Evolutionary conservation across 176 grass and related monocot genomes (phyloP), one percentile per base, ranked within the genome.

Genomic region (Puya raimondii): DNA sequence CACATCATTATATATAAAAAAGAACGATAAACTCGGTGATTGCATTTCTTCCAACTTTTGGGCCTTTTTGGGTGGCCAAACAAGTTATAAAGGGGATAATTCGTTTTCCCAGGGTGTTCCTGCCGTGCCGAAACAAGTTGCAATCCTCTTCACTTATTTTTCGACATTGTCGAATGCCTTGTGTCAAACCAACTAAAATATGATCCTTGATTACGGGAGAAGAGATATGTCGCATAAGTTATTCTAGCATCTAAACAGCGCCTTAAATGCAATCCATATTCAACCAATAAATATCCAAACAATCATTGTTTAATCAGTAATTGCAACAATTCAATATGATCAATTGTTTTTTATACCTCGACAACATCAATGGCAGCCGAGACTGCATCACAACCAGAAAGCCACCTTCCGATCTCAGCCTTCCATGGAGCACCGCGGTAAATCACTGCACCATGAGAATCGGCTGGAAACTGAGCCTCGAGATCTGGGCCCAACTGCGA

Each of bases 391-490:
- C 93, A 97, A 2, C 72, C 84, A 9, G 81, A 70, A 59, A 97
- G 84, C 93, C 89, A 97, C 56, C 86, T 81, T 18, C 93, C 89
- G 29, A 97, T 77, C 68, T 83, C 81, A 15, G 75, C 22, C 66
- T 87, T 87, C 93, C 93, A 97, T 26, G 93, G 89, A 2, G 89
- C 84, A 0, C 57, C 81, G 11, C 74, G 86, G 72, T 87, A 97
- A 1, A 47, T 66, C 64, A 90, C 84, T 0, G 84, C 73, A 10
- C 68, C 74, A 52, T 82, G 64, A 0, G 63, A 78, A 85, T 88
- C 85, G n/a, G 67, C 64, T 51, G 81, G 84, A 74, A 88, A 91
- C 22, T 50, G 76, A 4, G 18, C 50, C 56, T 26, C 69, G 49
- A 92, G 74, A 51, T 74, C 79, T 0, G 79, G 81, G 74, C 80